phyloP scores from a whole-genome alignment of 2,329 filamentous ascomycete genomes.

The Colletotrichum camelliae region DNA sequence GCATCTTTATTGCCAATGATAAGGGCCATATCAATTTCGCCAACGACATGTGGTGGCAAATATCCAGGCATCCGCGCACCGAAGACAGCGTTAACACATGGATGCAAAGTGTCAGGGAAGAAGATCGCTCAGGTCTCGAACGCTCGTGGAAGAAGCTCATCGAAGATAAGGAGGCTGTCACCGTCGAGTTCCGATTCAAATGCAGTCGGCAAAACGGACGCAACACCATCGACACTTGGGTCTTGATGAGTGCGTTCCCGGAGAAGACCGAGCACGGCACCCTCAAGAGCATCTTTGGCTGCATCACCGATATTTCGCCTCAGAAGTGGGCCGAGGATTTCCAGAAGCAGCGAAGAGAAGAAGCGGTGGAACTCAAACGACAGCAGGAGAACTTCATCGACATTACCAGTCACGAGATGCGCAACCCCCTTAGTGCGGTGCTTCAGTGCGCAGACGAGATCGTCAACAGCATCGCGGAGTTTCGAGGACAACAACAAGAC shows the following conservation, averaged over 20 bases:
- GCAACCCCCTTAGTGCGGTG: conserved; percentile 77
- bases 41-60: conserved; percentile 80
- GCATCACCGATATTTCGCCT: conserved; percentile 83
- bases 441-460: conserved; percentile 81
- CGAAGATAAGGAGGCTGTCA: conserved; percentile 66
- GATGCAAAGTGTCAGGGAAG: conserved; percentile 74
- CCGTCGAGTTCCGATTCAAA: conserved; percentile 79
- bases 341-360: conserved; percentile 78
- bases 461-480: conserved; percentile 50
- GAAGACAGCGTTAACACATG: conserved; percentile 66
- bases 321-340: conserved; percentile 86
- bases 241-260: conserved; percentile 77
- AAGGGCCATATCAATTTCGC: conserved; percentile 76
- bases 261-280: conserved; percentile 68
- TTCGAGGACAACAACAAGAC: conserved; percentile 35
- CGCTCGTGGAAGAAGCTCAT: conserved; percentile 68
- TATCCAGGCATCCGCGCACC: conserved; percentile 69
- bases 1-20: conserved; percentile 83
- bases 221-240: conserved; percentile 73
- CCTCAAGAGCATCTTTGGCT: conserved; percentile 79
- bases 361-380: conserved; percentile 80
- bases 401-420: conserved; percentile 78
- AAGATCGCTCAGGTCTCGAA: conserved; percentile 66
- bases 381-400: conserved; percentile 77
- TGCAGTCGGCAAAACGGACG: conserved; percentile 67